Base-by-base conservation (phyloP, 257 asterid species). In the Solanum acaule region DNA sequence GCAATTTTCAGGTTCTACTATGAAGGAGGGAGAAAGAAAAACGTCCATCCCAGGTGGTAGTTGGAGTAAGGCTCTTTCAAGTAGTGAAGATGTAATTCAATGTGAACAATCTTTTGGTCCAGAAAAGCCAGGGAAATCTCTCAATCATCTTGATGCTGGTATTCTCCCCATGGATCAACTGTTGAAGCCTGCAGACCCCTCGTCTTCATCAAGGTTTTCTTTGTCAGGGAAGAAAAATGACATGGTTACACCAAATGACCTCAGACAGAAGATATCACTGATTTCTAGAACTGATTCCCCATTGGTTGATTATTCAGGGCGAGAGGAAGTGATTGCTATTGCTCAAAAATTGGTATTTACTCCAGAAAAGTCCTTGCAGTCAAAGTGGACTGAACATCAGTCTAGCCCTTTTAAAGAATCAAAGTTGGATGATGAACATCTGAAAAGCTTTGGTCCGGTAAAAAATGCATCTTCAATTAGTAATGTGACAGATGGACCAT, bases 121-220 rank as follows among this genome's bases (percentile, higher is more conserved):
- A 49, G 33, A 40, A 88, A 67, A 85, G 87, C 86, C 82, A 75
- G 89, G 84, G 88, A 89, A 88, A 49, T 91, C 90, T n/a, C 89
- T 81, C 56, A 63, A 89, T 87, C 87, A 72, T 20, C 84, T 88
- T 61, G 89, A 13, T 86, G 87, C 90, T 86, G 87, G 87, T 46
- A 87, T 87, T 82, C 65, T 46, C 11, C 87, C 89, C 11, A 68
- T 87, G 61, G 90, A 90, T 49, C 89, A 89, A 75, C 59, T 67
- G 88, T 75, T 35, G 52, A n/a, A 90, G 40, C 85, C 73, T 75
- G 83, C 87, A 56, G 78, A 18, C 46, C 52, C 89, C 90, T 82
- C 89, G 76, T 75, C 88, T 92, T 93, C 96, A 90, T 92, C 95
- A 73, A 84, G 70, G 93, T 90, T 92, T 88, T 91, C 86, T 89